Conservation (phyloP, 129 eudicot genomes). For the Scalesia atractyloides region DNA sequence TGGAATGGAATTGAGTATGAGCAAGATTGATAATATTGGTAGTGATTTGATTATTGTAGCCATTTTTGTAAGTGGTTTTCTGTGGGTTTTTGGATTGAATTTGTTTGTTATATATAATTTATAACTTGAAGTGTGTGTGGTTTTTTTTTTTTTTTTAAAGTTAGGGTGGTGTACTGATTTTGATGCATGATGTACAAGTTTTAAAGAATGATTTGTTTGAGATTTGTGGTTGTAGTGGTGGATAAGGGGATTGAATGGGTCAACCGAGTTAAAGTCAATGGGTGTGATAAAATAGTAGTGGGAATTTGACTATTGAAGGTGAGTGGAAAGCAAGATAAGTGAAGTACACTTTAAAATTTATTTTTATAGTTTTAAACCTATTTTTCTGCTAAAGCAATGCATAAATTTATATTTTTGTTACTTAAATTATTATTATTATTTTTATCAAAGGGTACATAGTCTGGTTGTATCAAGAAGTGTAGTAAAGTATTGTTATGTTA, state of each 20-base stretch:
- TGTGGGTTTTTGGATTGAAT: background rate
- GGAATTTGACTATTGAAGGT: constrained; percentile 9
- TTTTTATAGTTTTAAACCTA: background rate
- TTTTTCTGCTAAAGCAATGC: no score
- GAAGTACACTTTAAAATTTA: constrained; percentile 2
- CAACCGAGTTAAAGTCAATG: background rate
- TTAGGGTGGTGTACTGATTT: background rate
- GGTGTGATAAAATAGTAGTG: constrained; percentile 15
- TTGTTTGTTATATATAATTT: no score
- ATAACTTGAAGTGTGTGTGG: background rate
- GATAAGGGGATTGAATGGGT: constrained; percentile 10
- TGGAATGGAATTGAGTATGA: constrained; percentile 28
- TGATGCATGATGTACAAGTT: constrained; percentile 4
- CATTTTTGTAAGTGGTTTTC: background rate
- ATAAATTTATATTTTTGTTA: no score
- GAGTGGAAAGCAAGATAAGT: constrained; percentile 19
- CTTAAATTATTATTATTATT: no score
- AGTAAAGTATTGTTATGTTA: no score
- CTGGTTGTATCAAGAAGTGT: no score
- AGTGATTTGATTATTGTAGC: constrained; percentile 11
- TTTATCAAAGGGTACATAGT: no score
- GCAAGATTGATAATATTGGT: constrained; percentile 13
- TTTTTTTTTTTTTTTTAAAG: background rate
- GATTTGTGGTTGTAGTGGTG: constrained; percentile 11
- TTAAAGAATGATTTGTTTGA: constrained; percentile 7